A percentile compares a stretch with the other conserved stretches of the same genome.
Conservation (phyloP, 2,329 filamentous ascomycete species). For the Teratosphaeria zuluensis region DNA sequence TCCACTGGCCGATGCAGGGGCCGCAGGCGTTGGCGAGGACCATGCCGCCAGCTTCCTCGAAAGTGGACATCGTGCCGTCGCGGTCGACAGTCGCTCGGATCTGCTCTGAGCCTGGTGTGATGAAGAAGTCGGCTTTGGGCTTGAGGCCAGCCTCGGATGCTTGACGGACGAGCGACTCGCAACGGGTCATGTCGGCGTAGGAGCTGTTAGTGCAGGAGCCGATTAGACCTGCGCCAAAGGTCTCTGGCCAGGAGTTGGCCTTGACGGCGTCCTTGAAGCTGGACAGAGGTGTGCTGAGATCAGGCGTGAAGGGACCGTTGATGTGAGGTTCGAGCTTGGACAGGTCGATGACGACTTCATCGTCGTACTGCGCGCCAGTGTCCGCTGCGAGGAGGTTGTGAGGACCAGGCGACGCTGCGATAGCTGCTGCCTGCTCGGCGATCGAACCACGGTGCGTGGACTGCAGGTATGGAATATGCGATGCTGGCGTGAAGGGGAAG, state of each 20-base stretch:
- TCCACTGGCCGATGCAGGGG: constrained; percentile 64
- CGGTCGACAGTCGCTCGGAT: constrained; percentile 89
- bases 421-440: constrained; percentile 54
- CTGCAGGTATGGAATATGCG: constrained; percentile 74
- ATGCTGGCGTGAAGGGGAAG: constrained; percentile 77
- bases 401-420: constrained; percentile 49
- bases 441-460: constrained; percentile 71
- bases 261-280: constrained; percentile 77
- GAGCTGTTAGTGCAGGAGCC: constrained; percentile 98
- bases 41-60: constrained; percentile 75
- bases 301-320: constrained; percentile 94
- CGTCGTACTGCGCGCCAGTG: constrained; percentile 73
- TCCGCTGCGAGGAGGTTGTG: constrained; percentile 67
- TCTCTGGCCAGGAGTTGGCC: constrained; percentile 80
- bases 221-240: constrained; percentile 85
- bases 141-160: constrained; percentile 81
- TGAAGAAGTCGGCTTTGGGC: constrained; percentile 84
- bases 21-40: constrained; percentile 90
- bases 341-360: constrained; percentile 82
- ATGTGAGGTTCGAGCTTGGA: constrained; percentile 87
- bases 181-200: constrained; percentile 96
- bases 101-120: constrained; percentile 93
- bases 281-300: constrained; percentile 85
- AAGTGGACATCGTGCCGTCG: constrained; percentile 76
- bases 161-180: constrained; percentile 86